phyloP scores from a whole-genome alignment of 208 protist genomes.

The Sergeia podlipaevii region DNA sequence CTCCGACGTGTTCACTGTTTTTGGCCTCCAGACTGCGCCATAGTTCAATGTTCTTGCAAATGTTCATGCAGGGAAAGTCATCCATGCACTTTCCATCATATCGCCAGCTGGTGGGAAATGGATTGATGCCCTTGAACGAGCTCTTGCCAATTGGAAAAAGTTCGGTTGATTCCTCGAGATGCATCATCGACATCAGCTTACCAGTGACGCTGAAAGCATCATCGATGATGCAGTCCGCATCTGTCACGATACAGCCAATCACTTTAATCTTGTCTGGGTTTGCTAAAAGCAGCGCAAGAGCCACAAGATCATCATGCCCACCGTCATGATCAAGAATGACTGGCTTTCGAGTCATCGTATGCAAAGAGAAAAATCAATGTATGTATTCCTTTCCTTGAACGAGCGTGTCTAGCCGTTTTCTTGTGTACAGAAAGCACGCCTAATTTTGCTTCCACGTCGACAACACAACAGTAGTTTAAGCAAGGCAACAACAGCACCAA shows the following conservation, averaged over 20 bases:
- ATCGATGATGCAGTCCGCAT: slow-evolving; percentile 82
- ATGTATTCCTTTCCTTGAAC: no score
- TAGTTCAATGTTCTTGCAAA: slow-evolving; percentile 35
- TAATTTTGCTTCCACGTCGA: no score
- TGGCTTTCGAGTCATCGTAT: slow-evolving; percentile 23
- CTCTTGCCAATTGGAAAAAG: slow-evolving; percentile 72
- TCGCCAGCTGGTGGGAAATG: slow-evolving; percentile 82
- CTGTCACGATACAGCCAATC: slow-evolving; percentile 78
- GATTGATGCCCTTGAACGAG: slow-evolving; percentile 76
- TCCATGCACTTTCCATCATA: slow-evolving; percentile 82
- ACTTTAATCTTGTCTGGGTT: slow-evolving; percentile 68
- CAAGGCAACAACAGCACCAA: slow-evolving; percentile 6
- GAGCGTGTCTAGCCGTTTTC: no score
- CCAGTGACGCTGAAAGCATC: slow-evolving; percentile 69
- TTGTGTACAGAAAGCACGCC: not conserved
- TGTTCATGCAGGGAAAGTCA: slow-evolving; percentile 80
- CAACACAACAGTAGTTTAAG: no score
- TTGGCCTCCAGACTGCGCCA: slow-evolving; percentile 41
- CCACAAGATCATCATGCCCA: slow-evolving; percentile 82
- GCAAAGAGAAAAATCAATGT: slow-evolving; percentile 13
- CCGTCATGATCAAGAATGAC: slow-evolving; percentile 90
- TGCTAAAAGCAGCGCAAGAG: slow-evolving; percentile 65
- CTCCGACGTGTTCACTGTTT: slow-evolving; percentile 53
- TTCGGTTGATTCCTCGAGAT: slow-evolving; percentile 25
- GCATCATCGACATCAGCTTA: slow-evolving; percentile 77